Base-by-base conservation (phyloP, 768 basidiomycete genomes). In the Boletus bicolor region DNA sequence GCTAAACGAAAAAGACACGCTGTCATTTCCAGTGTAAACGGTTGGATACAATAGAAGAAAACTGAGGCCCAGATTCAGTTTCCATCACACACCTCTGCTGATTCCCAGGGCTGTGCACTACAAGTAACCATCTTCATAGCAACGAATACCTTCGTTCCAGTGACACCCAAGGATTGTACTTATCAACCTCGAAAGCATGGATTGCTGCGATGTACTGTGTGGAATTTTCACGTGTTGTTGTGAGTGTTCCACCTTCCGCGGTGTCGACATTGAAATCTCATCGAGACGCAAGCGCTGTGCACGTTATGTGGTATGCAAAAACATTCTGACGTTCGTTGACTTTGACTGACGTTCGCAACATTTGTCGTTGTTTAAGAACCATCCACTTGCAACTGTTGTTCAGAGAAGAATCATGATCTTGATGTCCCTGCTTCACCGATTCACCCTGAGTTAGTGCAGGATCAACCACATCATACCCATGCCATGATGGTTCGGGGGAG, bases 161-260 rank as follows among this genome's bases (percentile, higher is more conserved):
- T 17, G 8, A 17, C 11, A 19, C 55, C 9, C 38, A 17, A 36
- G 5, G 15, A 37, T 28, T 14, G 12, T 26, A 44, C 12, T 36
- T n/a, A 15, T 26, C 8, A n/a, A 19, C n/a, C 21, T 41, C 28
- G 26, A 43, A 30, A 36, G 19, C 15, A 67, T 66, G 65, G 68
- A 68, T 42, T 64, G 56, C 44, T 69, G 67, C 21, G 65, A 69
- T 21, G 15, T 59, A n/a, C 38, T 68, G 35, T 55, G 63, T 30
- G 59, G 57, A 32, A 52, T 68, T 24, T 0, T 55, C 4, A 59
- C 58, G 8, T 69, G 68, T 46, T 65, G 65, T 32, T 63, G 64
- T 60, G 44, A 56, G 62, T 54, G 24, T 35, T 38, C 21, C 9
- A 21, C 26, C 21, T 42, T 41, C 0, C 15, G 5, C 32, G 32